These are phyloP conservation scores for Serendipita sp. DNA, from an alignment of 768 basidiomycete species.

Conservation along the genomic window DNA sequence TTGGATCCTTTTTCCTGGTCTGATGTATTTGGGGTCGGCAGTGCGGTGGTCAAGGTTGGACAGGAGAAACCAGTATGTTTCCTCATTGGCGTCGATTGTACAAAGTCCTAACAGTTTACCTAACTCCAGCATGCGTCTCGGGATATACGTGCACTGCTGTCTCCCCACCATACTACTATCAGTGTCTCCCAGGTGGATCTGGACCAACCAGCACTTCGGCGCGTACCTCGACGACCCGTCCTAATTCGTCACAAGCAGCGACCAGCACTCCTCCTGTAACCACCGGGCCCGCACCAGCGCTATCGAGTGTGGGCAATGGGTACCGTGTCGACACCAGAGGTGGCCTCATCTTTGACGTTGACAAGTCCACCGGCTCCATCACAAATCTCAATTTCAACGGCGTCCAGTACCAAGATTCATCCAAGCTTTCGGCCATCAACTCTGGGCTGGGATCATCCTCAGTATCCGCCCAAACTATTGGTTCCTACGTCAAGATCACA, in stretches of 20 bases:
- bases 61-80: background rate
- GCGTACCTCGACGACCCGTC: no score
- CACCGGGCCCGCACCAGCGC: background rate
- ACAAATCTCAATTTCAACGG: constrained; percentile 32
- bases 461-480: constrained; percentile 26
- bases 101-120: background rate
- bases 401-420: constrained; percentile 29
- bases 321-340: constrained; percentile 30
- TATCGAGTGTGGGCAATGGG: constrained; percentile 25
- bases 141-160: background rate
- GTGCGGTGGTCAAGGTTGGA: background rate
- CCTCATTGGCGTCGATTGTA: background rate
- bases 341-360: constrained; percentile 29
- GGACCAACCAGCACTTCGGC: background rate
- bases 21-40: no score
- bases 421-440: constrained; percentile 32
- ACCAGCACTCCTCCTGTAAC: background rate
- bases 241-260: no score
- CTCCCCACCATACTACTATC: background rate
- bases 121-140: background rate
- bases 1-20: no score
- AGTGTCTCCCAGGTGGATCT: background rate
- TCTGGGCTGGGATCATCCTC: constrained; percentile 31
- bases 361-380: constrained; percentile 30
- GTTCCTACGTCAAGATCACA: constrained; percentile 27